Evolutionary conservation across 345 rosid species (phyloP).

Genomic region (Camelina sativa): DNA sequence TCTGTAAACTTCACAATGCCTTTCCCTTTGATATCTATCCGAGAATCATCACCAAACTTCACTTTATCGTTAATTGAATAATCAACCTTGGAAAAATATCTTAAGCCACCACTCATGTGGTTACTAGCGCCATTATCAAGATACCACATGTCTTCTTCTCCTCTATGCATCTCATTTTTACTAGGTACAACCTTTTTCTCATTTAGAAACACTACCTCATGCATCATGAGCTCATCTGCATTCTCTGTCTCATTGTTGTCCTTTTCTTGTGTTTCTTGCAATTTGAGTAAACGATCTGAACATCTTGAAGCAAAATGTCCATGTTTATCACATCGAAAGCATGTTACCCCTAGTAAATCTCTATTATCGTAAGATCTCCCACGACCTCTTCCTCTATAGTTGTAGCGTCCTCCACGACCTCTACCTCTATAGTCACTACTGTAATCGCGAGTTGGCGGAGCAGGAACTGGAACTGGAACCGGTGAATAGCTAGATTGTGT

Average conservation of each 20-base stretch:
- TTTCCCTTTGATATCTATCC: not conserved
- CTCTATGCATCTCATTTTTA: not conserved
- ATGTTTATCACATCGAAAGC: too few species aligned
- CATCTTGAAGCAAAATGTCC: not conserved
- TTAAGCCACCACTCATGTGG: not conserved
- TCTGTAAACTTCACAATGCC: not conserved
- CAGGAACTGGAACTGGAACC: too few species aligned
- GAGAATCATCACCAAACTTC: not conserved
- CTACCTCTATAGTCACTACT: too few species aligned
- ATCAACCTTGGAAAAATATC: not conserved
- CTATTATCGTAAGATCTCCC: too few species aligned
- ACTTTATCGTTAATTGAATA: not conserved
- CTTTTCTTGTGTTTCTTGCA: not conserved
- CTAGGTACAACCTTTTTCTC: not conserved
- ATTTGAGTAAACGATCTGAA: not conserved
- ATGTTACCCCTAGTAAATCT: too few species aligned
- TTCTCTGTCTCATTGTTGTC: not conserved
- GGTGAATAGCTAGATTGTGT: too few species aligned
- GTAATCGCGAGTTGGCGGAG: too few species aligned
- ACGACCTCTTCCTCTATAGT: too few species aligned
- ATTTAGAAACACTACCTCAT: not conserved
- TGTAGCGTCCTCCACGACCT: too few species aligned
- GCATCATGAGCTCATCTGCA: not conserved
- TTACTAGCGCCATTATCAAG: not conserved
- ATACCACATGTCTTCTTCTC: fast-evolving